Base-by-base conservation (phyloP, 805 yeast genomes). In the Maudiozyma pseudohumilis region DNA sequence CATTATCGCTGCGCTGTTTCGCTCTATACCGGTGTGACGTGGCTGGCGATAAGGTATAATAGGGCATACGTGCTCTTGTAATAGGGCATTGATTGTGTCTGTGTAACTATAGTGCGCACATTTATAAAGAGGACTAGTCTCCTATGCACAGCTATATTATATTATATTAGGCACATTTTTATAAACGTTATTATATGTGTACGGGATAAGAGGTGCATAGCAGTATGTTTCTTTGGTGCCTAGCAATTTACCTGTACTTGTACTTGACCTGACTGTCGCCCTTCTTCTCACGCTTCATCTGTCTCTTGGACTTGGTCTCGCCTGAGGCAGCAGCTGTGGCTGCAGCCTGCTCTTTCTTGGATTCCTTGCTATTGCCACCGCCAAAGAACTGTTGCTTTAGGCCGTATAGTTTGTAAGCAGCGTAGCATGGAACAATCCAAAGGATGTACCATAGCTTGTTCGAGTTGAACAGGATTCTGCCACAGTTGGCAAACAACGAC, bases 381-480 rank as follows among this genome's bases (percentile, higher is more conserved):
- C 56, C 52, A 21, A 59, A 42, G 43, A 48, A 38, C 25, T 48
- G 46, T 32, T 44, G 46, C 22, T 58, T 61, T 32, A 46, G 39
- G 6, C 34, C 39, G 12, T 36, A 42, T 9, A 71, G 39, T 50
- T 70, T 72, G 51, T 66, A 74, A 13, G 50, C 57, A 1, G 70
- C 64, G 49, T 58, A 75, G 20, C 71, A 59, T 5, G 65, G 59
- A 16, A 45, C 38, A 20, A 49, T 29, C 17, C 47, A 27, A 2
- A 52, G n/a, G 5, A 70, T 39, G 54, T 64, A 70, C 75, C 75
- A 75, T 6, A 69, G 59, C 38, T 64, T 64, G 43, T 64, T 67
- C 11, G 72, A 56, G 23, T 72, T 71, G 41, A 71, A 63, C 2
- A 69, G 11, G 9, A 70, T 47, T 53, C 64, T 62, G 13, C 74